phyloP scores from a whole-genome alignment of 495 filamentous ascomycete species.

The Xylaria palmicola region DNA sequence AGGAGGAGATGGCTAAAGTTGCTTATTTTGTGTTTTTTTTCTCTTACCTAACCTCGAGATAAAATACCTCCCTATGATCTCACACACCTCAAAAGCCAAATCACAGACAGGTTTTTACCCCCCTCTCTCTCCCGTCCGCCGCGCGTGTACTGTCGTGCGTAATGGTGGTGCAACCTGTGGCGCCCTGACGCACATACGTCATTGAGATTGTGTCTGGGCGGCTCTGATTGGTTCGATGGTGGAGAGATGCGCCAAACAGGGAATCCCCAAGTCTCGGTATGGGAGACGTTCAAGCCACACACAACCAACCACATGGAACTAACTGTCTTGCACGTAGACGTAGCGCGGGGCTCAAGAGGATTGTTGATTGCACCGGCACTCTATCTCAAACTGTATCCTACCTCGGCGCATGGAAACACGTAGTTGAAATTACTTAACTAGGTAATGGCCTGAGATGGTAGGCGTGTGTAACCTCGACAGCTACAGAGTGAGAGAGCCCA shows the following conservation, averaged over 20 bases:
- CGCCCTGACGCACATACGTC: not conserved
- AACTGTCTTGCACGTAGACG: no score
- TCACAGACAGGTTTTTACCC: conserved; percentile 4
- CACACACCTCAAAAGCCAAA: conserved; percentile 1
- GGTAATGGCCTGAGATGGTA: no score
- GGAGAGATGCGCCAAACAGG: not conserved
- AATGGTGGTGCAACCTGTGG: conserved; percentile 8
- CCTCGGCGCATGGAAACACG: no score
- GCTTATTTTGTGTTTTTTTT: not conserved
- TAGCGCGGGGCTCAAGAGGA: no score
- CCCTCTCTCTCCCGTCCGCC: not conserved
- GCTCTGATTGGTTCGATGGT: conserved; percentile 4
- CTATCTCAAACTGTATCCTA: no score
- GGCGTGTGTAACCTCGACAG: no score
- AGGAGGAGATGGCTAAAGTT: no score
- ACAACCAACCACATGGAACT: not conserved
- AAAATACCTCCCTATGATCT: conserved; percentile 4
- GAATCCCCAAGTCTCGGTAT: conserved; percentile 6
- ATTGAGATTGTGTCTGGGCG: not conserved
- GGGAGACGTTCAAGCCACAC: conserved; percentile 3
- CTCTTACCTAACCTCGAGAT: not conserved
- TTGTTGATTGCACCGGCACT: no score
- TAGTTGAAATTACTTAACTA: no score
- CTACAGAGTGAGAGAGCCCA: no score
- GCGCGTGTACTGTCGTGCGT: not conserved